Base-by-base conservation (phyloP, 2,329 filamentous ascomycete species). In the Didymella lethalis region DNA sequence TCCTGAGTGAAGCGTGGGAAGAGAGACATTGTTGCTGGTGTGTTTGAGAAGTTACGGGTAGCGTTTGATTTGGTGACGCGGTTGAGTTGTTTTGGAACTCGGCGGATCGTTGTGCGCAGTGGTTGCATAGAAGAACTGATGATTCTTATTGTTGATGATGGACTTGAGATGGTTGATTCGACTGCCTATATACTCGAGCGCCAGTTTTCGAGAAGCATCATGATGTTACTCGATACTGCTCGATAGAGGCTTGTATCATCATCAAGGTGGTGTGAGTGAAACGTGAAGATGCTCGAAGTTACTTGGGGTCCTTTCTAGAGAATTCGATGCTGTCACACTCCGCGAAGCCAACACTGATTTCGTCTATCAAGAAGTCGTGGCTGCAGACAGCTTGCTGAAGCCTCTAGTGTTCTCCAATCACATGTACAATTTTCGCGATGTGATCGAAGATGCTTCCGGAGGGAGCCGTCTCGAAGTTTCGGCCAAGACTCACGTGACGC, bases 1-100 rank as follows among this genome's bases (percentile, higher is more conserved):
- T 79, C 77, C 59, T 71, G 68, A n/a, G 70, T 72, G 68, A 77
- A 78, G 69, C 74, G 73, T 67, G 75, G 77, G 71, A 78, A 78
- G 66, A 79, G 75, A 68, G 77, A 77, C 77, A 79, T 78, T 63
- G 64, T 67, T 67, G 63, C 51, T 64, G 68, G 64, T 57, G 68
- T 64, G 16, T 49, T 62, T 52, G 72, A 48, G 50, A 72, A 64
- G 43, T 28, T 59, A 43, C 68, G 73, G 48, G 60, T 51, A 29
- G 60, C 50, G 28, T 63, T 58, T 45, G 72, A 65, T 53, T 76
- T 77, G 34, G 54, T 62, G 49, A 74, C 69, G 62, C 67, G 70
- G 51, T 66, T 67, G 60, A 75, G 60, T 61, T 65, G 62, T 58
- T 75, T 40, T 11, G 36, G 74, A 63, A 73, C 50, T 68, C 64